A percentile compares a stretch with the other conserved stretches of the same genome.
Evolutionary conservation across 1,139 yeast genomes (phyloP).

Genomic region (Kodamaea anthophila): DNA sequence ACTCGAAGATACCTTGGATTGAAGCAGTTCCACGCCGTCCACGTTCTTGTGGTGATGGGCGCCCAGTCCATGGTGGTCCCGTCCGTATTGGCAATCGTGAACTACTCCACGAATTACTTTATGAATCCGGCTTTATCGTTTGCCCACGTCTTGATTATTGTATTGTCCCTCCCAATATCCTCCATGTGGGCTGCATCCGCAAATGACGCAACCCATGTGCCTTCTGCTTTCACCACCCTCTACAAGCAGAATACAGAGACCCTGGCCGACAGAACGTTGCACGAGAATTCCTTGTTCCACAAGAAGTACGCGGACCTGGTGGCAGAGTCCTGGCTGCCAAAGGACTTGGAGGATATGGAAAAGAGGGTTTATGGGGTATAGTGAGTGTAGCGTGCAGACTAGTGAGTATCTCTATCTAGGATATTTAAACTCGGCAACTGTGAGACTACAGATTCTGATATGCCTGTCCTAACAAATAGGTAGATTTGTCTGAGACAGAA

Average conservation of each 20-base stretch:
- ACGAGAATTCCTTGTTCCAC: slow-evolving; percentile 1
- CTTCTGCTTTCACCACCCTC: slow-evolving; percentile 12
- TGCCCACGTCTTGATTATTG: slow-evolving; percentile 30
- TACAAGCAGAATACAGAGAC: background rate
- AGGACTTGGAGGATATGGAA: background rate
- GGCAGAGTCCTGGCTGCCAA: background rate
- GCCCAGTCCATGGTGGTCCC: slow-evolving; percentile 82
- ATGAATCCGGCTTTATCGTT: slow-evolving; percentile 14
- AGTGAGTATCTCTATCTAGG: too few relatives aligned
- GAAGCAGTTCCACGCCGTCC: slow-evolving; percentile 75
- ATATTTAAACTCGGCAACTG: too few relatives aligned
- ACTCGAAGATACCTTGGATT: slow-evolving; percentile 72
- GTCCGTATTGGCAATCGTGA: slow-evolving; percentile 54
- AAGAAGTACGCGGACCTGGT: slow-evolving; percentile 1
- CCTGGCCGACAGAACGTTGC: slow-evolving; percentile 1
- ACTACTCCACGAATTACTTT: slow-evolving; percentile 23
- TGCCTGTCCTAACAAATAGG: too few relatives aligned
- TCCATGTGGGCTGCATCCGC: slow-evolving; percentile 83
- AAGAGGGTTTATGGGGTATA: too few relatives aligned
- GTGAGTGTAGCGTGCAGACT: too few relatives aligned
- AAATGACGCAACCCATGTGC: slow-evolving; percentile 31
- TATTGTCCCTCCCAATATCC: slow-evolving; percentile 71
- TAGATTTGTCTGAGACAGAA: too few relatives aligned
- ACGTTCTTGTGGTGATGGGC: slow-evolving; percentile 71
- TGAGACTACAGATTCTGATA: too few relatives aligned